Percentiles rank a stretch among this genome's conserved stretches.
Conservation (phyloP, 805 yeast species). For the Komagataella pastoris region DNA sequence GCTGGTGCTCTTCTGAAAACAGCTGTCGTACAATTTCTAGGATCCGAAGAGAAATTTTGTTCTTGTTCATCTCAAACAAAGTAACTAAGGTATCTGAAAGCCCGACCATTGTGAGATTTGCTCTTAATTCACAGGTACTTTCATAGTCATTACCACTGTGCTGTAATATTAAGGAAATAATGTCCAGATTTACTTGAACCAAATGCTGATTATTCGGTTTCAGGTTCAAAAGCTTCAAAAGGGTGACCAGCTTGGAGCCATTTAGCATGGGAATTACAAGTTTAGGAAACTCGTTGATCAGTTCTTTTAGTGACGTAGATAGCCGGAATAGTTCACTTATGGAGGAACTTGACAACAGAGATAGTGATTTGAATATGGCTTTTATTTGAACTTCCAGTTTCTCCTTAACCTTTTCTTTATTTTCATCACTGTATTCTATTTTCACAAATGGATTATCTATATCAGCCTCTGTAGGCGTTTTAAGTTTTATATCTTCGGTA, state of each 20-base stretch:
- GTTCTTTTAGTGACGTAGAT: neutral
- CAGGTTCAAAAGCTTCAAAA: neutral
- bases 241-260: neutral
- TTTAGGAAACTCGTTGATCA: neutral
- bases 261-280: neutral
- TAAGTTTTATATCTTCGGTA: neutral
- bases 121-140: neutral
- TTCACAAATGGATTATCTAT: neutral
- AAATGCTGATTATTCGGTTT: neutral
- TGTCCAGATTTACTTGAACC: neutral
- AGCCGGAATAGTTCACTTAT: neutral
- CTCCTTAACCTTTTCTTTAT: neutral
- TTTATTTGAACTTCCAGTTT: neutral
- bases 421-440: neutral
- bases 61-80: neutral
- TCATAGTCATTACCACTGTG: neutral
- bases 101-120: neutral
- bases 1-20: neutral
- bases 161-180: neutral
- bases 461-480: neutral
- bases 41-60: neutral
- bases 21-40: neutral
- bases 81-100: neutral
- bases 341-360: neutral
- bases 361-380: neutral